Percentiles rank a stretch among this genome's conserved stretches.
Conservation (phyloP, 306 rosid species). For the Quercus parvula region DNA sequence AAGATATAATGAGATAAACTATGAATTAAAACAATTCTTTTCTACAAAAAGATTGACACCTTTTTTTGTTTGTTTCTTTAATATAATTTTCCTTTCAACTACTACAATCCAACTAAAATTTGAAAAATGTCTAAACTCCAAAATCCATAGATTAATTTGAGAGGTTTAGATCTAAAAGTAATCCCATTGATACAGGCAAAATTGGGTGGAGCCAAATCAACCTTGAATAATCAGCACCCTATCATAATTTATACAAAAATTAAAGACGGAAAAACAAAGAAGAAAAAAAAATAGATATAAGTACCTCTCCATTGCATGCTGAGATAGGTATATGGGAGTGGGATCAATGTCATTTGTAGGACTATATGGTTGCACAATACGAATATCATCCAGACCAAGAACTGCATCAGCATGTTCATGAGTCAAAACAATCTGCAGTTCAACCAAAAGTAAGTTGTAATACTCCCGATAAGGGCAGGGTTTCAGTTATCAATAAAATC, state of each 20-base stretch:
- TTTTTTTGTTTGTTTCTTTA: not conserved
- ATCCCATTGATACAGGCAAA: not conserved
- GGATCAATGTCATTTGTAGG: conserved; percentile 86
- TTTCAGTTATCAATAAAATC: conserved; percentile 1
- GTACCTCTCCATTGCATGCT: conserved; percentile 88
- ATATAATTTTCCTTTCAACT: not conserved
- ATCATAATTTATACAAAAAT: not conserved
- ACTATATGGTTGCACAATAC: conserved; percentile 83
- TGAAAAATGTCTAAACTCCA: not conserved
- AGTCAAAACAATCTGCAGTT: conserved; percentile 87
- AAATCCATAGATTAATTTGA: not conserved
- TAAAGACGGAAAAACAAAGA: not conserved
- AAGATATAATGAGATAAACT: no score
- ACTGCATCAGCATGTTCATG: conserved; percentile 99
- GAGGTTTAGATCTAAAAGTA: not conserved
- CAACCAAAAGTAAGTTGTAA: conserved; percentile 11
- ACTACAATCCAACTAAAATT: not conserved
- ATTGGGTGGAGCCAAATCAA: not conserved
- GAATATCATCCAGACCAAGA: conserved; percentile 97
- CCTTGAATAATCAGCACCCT: not conserved
- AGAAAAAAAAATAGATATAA: conserved; percentile 6
- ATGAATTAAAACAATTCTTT: not conserved
- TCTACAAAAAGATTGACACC: not conserved
- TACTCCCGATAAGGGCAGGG: conserved; percentile 5
- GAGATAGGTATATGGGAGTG: conserved; percentile 71